Base-by-base conservation (phyloP, 352 stramenopile genomes). In the Ophiocytium majus region DNA sequence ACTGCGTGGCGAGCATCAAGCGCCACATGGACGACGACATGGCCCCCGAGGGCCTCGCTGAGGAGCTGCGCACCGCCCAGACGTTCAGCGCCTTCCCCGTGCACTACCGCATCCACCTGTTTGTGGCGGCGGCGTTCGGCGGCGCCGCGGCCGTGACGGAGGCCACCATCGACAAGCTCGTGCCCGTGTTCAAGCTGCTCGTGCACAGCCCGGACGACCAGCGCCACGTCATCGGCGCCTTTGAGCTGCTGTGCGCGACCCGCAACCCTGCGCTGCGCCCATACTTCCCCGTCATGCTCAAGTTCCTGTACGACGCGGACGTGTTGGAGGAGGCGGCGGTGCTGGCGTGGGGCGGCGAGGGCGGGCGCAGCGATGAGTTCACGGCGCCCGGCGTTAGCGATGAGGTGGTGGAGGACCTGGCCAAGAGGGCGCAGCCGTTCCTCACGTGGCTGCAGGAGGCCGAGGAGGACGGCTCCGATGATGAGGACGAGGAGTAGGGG, bases 401-500 rank as follows among this genome's bases (percentile, higher is more conserved):
- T 80, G 94, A 98, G 14, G 92, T 94, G 84, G 92, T 94, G 74
- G 91, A 90, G 14, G 92, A 92, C 79, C 90, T 99, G 64, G 93
- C 94, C 83, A 90, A 90, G 17, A 91, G 97, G 83, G 91, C 97
- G 33, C 92, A 97, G 89, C 96, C 95, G 0, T 98, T 99, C 83
- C 93, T 98, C 63, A 95, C 97, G 80, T 99, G 96, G 96, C 93
- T 99, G 34, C 93, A 98, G 92, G 97, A 98, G 90, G 95, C 94
- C 63, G 94, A 97, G 71, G 94, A 96, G 84, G 95, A 94, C 64
- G 92, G 94, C 1, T 86, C 90, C 63, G 93, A 93, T 10, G 93
- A 95, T 23, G 89, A 90, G n/a, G 89, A 89, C 36, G 89, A 90
- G 37, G 87, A 90, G n/a, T n/a, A n/a, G n/a, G n/a, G n/a, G n/a